These are phyloP conservation scores for Pythium aphanidermatum DNA, from an alignment of 352 stramenopile genomes.

Conservation along the genomic window DNA sequence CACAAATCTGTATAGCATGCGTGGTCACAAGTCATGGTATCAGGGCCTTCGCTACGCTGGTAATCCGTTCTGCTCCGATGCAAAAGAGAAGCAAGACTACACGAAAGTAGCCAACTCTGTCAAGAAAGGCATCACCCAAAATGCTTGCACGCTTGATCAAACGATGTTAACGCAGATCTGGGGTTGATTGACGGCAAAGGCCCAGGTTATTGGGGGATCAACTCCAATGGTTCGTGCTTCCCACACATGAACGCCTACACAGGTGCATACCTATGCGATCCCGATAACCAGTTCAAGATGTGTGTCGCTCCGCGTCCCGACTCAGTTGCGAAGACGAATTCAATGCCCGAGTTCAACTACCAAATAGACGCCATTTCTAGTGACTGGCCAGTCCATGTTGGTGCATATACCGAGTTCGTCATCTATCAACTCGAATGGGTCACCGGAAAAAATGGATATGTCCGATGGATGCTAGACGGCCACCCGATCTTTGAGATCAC, in stretches of 20 bases:
- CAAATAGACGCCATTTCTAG: slow-evolving; percentile 91
- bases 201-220: slow-evolving; percentile 31
- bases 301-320: slow-evolving; percentile 6
- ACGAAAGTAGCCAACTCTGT: slow-evolving; percentile 20
- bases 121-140: slow-evolving; percentile 26
- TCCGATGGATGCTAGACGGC: slow-evolving; percentile 69
- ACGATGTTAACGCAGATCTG: slow-evolving; percentile 41
- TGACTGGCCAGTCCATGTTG: slow-evolving; percentile 74
- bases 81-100: slow-evolving; percentile 21
- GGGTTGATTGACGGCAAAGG: slow-evolving; percentile 29
- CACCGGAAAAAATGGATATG: slow-evolving; percentile 34
- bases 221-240: slow-evolving; percentile 42
- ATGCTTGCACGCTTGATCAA: slow-evolving; percentile 22
- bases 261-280: slow-evolving; percentile 40
- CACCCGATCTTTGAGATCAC: slow-evolving; percentile 85
- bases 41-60: slow-evolving; percentile 40
- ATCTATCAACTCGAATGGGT: slow-evolving; percentile 56
- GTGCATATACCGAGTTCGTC: slow-evolving; percentile 72
- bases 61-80: slow-evolving; percentile 28
- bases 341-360: slow-evolving; percentile 27
- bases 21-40: slow-evolving; percentile 46
- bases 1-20: slow-evolving; percentile 24
- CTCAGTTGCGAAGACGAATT: not conserved
- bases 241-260: slow-evolving; percentile 44
- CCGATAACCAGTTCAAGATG: slow-evolving; percentile 26